Conservation (phyloP, 2,329 filamentous ascomycete species). For the Stagonosporopsis cucurbitacearum region DNA sequence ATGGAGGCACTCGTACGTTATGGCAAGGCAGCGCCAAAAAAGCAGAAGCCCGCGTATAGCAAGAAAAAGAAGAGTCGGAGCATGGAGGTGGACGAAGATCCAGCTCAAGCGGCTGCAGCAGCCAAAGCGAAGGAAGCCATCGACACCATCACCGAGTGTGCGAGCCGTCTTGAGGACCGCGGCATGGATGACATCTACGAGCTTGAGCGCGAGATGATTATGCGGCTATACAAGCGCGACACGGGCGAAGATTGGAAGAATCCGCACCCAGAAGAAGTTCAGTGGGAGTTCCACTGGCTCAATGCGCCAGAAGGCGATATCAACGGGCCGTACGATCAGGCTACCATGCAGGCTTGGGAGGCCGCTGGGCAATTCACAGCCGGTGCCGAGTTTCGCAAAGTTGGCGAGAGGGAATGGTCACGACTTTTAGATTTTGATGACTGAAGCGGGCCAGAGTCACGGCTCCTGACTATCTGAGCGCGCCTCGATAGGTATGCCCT, state of each 20-base stretch:
- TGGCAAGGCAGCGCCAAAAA: slow-evolving; percentile 65
- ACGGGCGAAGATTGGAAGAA: slow-evolving; percentile 86
- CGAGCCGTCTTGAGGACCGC: slow-evolving; percentile 82
- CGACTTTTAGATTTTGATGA: slow-evolving; percentile 45
- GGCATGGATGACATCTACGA: slow-evolving; percentile 94
- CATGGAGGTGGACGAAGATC: slow-evolving; percentile 73
- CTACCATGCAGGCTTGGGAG: slow-evolving; percentile 89
- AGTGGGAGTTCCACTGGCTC: slow-evolving; percentile 94
- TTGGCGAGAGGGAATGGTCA: slow-evolving; percentile 54
- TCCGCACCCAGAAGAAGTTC: slow-evolving; percentile 50
- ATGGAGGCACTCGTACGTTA: slow-evolving; percentile 86
- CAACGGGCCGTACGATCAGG: slow-evolving; percentile 86
- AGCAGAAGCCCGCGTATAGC: slow-evolving; percentile 55
- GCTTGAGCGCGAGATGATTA: slow-evolving; percentile 79
- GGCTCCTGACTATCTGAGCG: background rate
- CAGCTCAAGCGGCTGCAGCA: slow-evolving; percentile 72
- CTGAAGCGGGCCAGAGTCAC: slow-evolving; percentile 3
- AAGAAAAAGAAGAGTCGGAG: slow-evolving; percentile 55
- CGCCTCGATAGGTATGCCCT: background rate
- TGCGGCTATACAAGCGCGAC: slow-evolving; percentile 82
- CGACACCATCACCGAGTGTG: slow-evolving; percentile 83
- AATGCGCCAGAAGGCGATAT: slow-evolving; percentile 80
- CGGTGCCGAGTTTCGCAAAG: slow-evolving; percentile 68
- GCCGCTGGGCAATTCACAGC: slow-evolving; percentile 92
- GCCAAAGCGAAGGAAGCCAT: slow-evolving; percentile 74